Evolutionary conservation across 1,284 basidiomycete genomes (phyloP).

Genomic region (Vanrija pseudolonga): DNA sequence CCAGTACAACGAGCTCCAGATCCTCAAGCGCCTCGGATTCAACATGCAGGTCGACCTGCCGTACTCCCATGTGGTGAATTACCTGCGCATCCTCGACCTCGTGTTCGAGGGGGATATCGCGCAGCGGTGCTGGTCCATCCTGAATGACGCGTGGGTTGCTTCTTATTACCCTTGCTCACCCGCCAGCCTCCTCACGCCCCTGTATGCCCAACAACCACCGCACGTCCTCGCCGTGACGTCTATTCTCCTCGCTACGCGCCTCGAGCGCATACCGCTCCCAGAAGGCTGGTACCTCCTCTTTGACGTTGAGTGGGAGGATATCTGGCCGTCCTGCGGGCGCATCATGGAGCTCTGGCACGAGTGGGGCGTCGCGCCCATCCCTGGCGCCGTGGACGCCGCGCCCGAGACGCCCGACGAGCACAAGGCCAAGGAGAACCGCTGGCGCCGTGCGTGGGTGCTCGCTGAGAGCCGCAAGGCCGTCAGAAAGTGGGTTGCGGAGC

Average conservation of each 20-base stretch:
- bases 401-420: conserved; percentile 28
- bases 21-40: conserved; percentile 88
- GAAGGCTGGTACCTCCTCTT: conserved; percentile 85
- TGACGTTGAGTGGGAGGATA: conserved; percentile 77
- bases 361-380: conserved; percentile 27
- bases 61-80: conserved; percentile 92
- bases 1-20: conserved; percentile 94
- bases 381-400: conserved; percentile 47
- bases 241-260: conserved; percentile 70
- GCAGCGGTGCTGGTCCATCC: conserved; percentile 76
- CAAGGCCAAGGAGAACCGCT: conserved; percentile 52
- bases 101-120: conserved; percentile 63
- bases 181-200: conserved; percentile 77
- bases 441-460: conserved; percentile 59
- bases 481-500: conserved; percentile 56
- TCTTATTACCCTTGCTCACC: conserved; percentile 2
- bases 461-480: conserved; percentile 39
- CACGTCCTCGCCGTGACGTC: conserved; percentile 83
- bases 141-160: conserved; percentile 78
- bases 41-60: conserved; percentile 85
- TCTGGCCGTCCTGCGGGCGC: conserved; percentile 72
- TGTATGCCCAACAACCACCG: conserved; percentile 81
- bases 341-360: conserved; percentile 65
- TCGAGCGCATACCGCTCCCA: conserved; percentile 68
- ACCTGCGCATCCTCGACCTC: conserved; percentile 83